phyloP scores from a whole-genome alignment of 2,329 filamentous ascomycete genomes.

The Aspergillus chevalieri region DNA sequence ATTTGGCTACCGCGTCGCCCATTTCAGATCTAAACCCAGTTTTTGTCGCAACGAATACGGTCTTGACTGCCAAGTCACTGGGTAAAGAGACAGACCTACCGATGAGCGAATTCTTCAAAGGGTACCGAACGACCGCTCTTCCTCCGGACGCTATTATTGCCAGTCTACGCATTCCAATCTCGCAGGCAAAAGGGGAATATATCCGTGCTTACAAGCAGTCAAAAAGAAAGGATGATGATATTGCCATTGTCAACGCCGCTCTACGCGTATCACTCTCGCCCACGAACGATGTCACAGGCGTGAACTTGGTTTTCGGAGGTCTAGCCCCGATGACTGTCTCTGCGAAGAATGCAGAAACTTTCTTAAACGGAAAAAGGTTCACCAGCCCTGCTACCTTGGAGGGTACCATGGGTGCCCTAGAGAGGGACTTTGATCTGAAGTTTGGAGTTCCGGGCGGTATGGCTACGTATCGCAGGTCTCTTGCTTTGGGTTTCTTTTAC shows the following conservation, averaged over 20 bases:
- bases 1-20: conserved; percentile 86
- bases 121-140: conserved; percentile 77
- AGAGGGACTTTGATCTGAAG: conserved; percentile 76
- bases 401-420: conserved; percentile 82
- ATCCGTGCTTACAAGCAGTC: conserved; percentile 92
- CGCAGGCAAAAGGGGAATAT: conserved; percentile 67
- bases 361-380: conserved; percentile 70
- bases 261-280: conserved; percentile 67
- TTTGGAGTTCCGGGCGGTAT: conserved; percentile 95
- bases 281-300: conserved; percentile 63
- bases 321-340: conserved; percentile 88
- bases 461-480: conserved; percentile 88
- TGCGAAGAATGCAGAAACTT: conserved; percentile 70
- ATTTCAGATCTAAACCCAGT: conserved; percentile 97
- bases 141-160: conserved; percentile 77
- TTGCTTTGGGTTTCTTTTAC: conserved; percentile 93
- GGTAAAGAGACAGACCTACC: conserved; percentile 75
- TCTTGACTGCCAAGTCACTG: conserved; percentile 86
- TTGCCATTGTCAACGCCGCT: conserved; percentile 91
- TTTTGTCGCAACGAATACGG: conserved; percentile 90
- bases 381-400: conserved; percentile 78
- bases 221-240: conserved; percentile 96
- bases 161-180: conserved; percentile 77
- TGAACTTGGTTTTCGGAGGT: conserved; percentile 82
- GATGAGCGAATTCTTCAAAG: conserved; percentile 87